These are phyloP conservation scores for Trapa incisa DNA, from an alignment of 345 rosid species.

Conservation along the genomic window DNA sequence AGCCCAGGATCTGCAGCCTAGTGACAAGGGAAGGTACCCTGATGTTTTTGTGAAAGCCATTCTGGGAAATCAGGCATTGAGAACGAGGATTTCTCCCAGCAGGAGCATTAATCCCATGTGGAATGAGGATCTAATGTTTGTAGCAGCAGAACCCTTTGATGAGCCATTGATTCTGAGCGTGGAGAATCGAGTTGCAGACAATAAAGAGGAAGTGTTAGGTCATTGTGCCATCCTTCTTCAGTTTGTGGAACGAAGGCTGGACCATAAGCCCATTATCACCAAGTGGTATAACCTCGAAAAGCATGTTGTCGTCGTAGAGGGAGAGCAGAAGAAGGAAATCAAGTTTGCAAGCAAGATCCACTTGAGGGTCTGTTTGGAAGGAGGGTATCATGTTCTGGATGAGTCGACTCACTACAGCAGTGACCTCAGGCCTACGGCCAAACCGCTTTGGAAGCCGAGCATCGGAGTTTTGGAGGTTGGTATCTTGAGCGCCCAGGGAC, in stretches of 20 bases:
- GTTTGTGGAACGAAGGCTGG: conserved; percentile 17
- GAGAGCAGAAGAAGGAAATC: conserved; percentile 16
- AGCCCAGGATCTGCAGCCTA: conserved; percentile 33
- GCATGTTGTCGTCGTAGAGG: conserved; percentile 12
- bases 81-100: conserved; percentile 18
- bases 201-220: conserved; percentile 33
- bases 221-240: conserved; percentile 20
- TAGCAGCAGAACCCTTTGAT: conserved; percentile 46
- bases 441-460: conserved; percentile 20
- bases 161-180: conserved; percentile 32
- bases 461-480: conserved; percentile 45
- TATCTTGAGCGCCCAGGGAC: conserved; percentile 30
- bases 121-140: conserved; percentile 44
- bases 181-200: conserved; percentile 23
- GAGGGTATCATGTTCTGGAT: conserved; percentile 47
- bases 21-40: conserved; percentile 14
- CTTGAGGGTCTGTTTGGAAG: conserved; percentile 31
- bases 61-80: conserved; percentile 20
- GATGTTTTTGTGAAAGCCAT: conserved; percentile 27
- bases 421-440: conserved; percentile 35
- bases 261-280: conserved; percentile 12
- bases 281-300: conserved; percentile 31
- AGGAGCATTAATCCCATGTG: conserved; percentile 25
- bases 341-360: conserved; percentile 31
- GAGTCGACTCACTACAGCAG: conserved; percentile 37